These are phyloP conservation scores for Picea glauca DNA, from an alignment of 75 land plant species.

Conservation along the genomic window DNA sequence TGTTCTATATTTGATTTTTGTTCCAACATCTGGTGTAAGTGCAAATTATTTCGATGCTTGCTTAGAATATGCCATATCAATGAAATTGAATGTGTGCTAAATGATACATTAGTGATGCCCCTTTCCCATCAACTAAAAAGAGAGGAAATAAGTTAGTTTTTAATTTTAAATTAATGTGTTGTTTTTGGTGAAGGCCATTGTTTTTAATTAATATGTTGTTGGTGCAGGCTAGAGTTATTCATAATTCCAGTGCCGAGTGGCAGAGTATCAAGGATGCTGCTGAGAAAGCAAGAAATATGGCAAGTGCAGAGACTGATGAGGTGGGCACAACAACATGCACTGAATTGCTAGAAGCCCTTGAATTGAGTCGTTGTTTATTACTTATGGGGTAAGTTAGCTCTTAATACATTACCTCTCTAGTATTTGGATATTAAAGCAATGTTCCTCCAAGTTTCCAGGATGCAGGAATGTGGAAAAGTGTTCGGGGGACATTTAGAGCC, in stretches of 20 bases:
- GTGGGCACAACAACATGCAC: conserved; percentile 67
- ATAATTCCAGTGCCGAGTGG: conserved; percentile 81
- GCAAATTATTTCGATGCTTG: background rate
- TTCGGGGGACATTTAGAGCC: no score
- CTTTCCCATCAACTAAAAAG: background rate
- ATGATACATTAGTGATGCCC: background rate
- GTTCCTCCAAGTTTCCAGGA: no score
- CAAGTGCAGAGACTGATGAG: conserved; percentile 59
- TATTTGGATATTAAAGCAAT: background rate
- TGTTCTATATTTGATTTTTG: background rate
- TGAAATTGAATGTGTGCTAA: background rate
- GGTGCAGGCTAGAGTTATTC: conserved; percentile 83
- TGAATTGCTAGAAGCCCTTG: conserved; percentile 90
- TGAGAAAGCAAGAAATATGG: conserved; percentile 54
- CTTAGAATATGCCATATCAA: background rate
- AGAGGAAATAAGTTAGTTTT: background rate
- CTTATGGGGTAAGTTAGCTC: conserved; percentile 74
- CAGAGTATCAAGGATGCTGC: conserved; percentile 72
- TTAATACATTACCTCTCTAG: background rate
- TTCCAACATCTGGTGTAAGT: background rate
- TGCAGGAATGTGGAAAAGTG: no score
- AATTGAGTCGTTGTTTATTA: conserved; percentile 79
- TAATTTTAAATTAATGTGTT: background rate
- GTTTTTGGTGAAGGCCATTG: conserved; percentile 43
- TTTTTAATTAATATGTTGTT: background rate